Conservation (phyloP, 2,329 filamentous ascomycete species). For the Kalmusia sp. region DNA sequence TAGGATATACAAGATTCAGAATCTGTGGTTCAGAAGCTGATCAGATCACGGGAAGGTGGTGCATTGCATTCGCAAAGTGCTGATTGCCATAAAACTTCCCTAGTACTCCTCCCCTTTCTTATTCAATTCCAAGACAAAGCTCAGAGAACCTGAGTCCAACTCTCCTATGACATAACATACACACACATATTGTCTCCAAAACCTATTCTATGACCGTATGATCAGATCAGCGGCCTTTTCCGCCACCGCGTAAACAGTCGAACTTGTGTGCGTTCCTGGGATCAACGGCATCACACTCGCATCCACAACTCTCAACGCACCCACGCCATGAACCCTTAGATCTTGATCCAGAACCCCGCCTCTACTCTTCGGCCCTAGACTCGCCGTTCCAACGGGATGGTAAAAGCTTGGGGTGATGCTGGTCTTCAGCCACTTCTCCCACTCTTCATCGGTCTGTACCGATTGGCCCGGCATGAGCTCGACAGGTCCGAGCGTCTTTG, state of each 20-base stretch:
- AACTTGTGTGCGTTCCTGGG: conserved; percentile 23
- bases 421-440: conserved; percentile 15
- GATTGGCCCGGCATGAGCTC: conserved; percentile 19
- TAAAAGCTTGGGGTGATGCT: conserved; percentile 18
- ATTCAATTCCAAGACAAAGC: too few species aligned
- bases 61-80: too few species aligned
- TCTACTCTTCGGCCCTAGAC: conserved; percentile 20
- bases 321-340: conserved; percentile 29
- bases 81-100: too few species aligned
- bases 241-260: conserved; percentile 27
- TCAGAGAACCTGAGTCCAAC: too few species aligned
- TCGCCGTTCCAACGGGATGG: conserved; percentile 27
- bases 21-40: too few species aligned
- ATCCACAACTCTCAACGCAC: conserved; percentile 28
- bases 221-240: conserved; percentile 31
- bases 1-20: too few species aligned
- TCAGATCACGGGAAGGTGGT: too few species aligned
- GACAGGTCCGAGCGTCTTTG: conserved; percentile 15
- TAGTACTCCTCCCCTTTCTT: too few species aligned
- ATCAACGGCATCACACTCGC: conserved; percentile 28
- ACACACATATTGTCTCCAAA: too few species aligned
- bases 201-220: too few species aligned
- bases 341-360: conserved; percentile 29
- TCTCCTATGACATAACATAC: too few species aligned
- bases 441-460: conserved; percentile 18